These are phyloP conservation scores for Urostyla sp. DNA, from an alignment of 73 alveolate genomes.

Conservation along the genomic window DNA sequence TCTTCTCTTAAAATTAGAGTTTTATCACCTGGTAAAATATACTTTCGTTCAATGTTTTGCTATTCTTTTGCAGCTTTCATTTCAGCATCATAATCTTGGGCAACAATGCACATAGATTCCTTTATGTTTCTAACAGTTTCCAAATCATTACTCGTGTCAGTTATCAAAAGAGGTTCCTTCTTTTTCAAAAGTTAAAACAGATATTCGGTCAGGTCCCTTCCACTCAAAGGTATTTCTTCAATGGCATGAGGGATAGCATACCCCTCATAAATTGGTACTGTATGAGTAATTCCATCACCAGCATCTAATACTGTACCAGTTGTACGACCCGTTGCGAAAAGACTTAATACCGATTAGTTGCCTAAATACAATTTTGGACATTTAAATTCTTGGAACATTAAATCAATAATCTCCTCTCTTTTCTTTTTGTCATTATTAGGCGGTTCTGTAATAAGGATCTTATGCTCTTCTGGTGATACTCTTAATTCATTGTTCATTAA, in stretches of 20 bases:
- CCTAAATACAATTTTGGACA: conserved; percentile 79
- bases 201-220: conserved; percentile 91
- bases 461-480: conserved; percentile 95
- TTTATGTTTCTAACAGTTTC: conserved; percentile 76
- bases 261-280: conserved; percentile 98
- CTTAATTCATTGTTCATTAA: conserved; percentile 69
- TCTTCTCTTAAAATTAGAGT: conserved; percentile 67
- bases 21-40: conserved; percentile 82
- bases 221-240: conserved; percentile 85
- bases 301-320: conserved; percentile 97
- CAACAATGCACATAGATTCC: conserved; percentile 85
- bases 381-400: conserved; percentile 73
- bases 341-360: conserved; percentile 84
- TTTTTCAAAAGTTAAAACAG: conserved; percentile 75
- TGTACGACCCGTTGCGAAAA: conserved; percentile 96
- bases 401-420: conserved; percentile 82
- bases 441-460: conserved; percentile 85
- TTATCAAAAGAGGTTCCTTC: conserved; percentile 69
- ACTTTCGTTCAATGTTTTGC: conserved; percentile 58
- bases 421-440: conserved; percentile 87
- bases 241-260: conserved; percentile 97
- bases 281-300: conserved; percentile 94
- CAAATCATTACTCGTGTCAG: conserved; percentile 44
- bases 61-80: conserved; percentile 82
- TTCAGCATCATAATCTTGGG: conserved; percentile 88